Percentiles rank a stretch among this genome's conserved stretches.
These are phyloP conservation scores for Podila verticillata DNA, from an alignment of 192 early-diverging fungal genomes.

Conservation along the genomic window DNA sequence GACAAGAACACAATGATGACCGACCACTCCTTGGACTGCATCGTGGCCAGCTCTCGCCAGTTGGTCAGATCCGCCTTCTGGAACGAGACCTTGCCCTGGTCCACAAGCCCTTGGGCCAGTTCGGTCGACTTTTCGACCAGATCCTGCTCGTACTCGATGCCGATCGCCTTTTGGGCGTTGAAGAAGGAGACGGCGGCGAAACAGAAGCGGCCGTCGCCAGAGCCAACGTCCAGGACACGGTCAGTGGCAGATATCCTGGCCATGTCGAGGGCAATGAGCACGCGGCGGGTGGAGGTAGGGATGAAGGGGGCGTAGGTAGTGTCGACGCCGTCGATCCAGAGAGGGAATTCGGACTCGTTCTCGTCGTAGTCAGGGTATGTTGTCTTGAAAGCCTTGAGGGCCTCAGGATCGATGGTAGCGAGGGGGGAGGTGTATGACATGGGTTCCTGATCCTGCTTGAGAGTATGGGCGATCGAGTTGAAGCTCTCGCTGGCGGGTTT, in stretches of 20 bases:
- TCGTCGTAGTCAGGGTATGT: slow-evolving; percentile 41
- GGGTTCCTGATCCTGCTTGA: background rate
- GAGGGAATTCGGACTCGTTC: slow-evolving; percentile 52
- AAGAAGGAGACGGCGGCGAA: slow-evolving; percentile 58
- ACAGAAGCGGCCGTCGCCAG: slow-evolving; percentile 68
- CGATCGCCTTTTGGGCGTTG: slow-evolving; percentile 51
- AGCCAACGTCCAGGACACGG: slow-evolving; percentile 64
- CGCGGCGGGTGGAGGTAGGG: slow-evolving; percentile 63
- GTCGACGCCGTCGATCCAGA: slow-evolving; percentile 64
- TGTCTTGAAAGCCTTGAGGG: slow-evolving; percentile 7
- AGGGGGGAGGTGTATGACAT: background rate
- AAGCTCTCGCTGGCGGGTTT: background rate
- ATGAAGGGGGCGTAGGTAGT: slow-evolving; percentile 64
- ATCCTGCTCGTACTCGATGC: slow-evolving; percentile 62
- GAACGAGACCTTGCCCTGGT: slow-evolving; percentile 40
- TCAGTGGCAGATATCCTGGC: slow-evolving; percentile 51
- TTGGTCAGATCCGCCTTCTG: slow-evolving; percentile 52
- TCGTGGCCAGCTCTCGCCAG: slow-evolving; percentile 28
- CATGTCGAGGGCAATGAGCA: slow-evolving; percentile 58
- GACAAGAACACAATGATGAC: slow-evolving; percentile 63
- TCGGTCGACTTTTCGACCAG: slow-evolving; percentile 54
- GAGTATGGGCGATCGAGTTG: background rate
- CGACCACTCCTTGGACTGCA: slow-evolving; percentile 50
- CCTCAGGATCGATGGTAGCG: background rate
- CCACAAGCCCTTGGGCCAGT: slow-evolving; percentile 30